phyloP scores from a whole-genome alignment of 176 grass and related monocot species.

The Tuctoria greenei region DNA sequence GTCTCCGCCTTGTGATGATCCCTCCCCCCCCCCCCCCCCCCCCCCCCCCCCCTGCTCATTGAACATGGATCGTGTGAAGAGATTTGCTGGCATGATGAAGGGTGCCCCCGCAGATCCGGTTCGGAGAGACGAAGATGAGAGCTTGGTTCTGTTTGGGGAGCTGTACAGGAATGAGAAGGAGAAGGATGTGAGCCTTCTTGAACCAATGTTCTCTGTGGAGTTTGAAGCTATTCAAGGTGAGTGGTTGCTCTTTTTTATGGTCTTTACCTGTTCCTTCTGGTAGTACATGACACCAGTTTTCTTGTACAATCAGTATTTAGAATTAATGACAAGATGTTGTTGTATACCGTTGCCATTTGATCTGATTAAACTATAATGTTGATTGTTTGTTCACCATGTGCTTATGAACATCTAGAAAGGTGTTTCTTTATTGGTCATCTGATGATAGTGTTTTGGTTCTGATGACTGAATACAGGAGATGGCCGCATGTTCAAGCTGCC shows the following conservation, averaged over 20 bases:
- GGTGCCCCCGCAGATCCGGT: not conserved
- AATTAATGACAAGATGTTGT: not conserved
- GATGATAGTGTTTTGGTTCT: not conserved
- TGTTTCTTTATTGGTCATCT: slow-evolving; percentile 2
- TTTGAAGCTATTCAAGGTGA: slow-evolving; percentile 61
- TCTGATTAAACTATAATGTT: not conserved
- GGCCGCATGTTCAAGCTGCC: slow-evolving; percentile 46
- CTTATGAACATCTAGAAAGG: not conserved
- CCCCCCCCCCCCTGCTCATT: not conserved
- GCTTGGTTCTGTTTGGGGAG: slow-evolving; percentile 59
- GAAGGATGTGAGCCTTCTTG: slow-evolving; percentile 55
- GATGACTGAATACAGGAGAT: slow-evolving; percentile 33
- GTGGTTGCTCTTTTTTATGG: not conserved
- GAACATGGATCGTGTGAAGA: slow-evolving; percentile 44
- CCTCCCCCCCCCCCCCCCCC: not conserved
- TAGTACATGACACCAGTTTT: not conserved
- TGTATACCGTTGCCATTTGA: not conserved
- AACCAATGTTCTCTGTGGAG: slow-evolving; percentile 56
- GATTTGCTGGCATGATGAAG: slow-evolving; percentile 9
- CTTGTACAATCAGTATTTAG: not conserved
- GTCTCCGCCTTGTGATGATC: slow-evolving; percentile 14
- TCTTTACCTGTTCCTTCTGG: not conserved
- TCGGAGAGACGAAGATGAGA: slow-evolving; percentile 54
- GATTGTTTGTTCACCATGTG: not conserved
- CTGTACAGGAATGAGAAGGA: slow-evolving; percentile 56